Conservation (phyloP, 306 rosid species). For the Cicer pinnatifidum region DNA sequence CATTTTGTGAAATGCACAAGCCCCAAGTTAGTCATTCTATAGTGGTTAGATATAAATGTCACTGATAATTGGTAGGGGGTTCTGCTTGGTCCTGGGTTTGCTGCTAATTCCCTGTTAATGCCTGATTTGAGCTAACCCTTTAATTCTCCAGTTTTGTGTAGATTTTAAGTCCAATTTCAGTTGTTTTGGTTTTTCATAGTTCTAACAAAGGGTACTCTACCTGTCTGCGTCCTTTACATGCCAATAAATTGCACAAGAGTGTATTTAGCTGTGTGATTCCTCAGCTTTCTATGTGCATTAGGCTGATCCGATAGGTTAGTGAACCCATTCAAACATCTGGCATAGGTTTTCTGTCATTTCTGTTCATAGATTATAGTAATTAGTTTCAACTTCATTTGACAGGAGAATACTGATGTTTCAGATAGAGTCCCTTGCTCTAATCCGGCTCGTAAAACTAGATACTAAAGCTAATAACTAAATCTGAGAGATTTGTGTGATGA, state of each 20-base stretch:
- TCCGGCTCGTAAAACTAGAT: background rate
- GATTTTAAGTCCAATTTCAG: constrained; percentile 3
- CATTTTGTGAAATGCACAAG: background rate
- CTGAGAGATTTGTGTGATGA: background rate
- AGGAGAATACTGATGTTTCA: background rate
- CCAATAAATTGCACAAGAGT: background rate
- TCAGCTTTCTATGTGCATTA: background rate
- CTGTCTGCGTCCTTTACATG: background rate
- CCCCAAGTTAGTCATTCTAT: background rate
- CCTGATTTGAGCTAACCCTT: background rate
- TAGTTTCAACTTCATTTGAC: constrained; percentile 21
- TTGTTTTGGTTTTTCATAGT: background rate
- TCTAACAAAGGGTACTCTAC: background rate
- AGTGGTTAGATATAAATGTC: constrained; percentile 1
- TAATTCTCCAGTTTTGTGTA: background rate
- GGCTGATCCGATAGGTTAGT: background rate
- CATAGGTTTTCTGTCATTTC: constrained; percentile 4
- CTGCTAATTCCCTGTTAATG: background rate
- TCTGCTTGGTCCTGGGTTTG: constrained; percentile 21
- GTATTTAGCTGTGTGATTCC: background rate
- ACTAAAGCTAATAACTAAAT: background rate
- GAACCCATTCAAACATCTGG: constrained; percentile 8
- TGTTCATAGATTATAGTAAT: background rate
- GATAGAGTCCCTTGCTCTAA: constrained; percentile 1
- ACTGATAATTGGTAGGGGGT: background rate